Base-by-base conservation (phyloP, 768 basidiomycete species). In the Pulveroboletus ravenelii region DNA sequence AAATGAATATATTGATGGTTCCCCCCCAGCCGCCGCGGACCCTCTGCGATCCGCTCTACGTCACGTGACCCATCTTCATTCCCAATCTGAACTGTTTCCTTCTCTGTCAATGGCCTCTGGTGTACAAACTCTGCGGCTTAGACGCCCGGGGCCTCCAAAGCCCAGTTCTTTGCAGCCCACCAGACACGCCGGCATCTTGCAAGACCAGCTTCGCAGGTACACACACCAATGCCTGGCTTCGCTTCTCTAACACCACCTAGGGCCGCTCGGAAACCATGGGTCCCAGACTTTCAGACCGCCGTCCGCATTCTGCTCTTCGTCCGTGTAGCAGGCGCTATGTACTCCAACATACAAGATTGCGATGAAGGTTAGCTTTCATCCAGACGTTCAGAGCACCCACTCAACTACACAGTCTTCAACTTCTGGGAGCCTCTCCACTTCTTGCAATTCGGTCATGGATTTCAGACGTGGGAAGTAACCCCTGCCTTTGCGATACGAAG, bases 381-480 rank as follows among this genome's bases (percentile, higher is more conserved):
- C 27, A 35, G 13, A 13, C 7, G 12, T 32, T 3, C 23, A 45
- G 35, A 36, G 0, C 27, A 39, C 17, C 3, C 15, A 35, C 43
- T 50, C 34, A 52, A 35, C 31, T n/a, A 10, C 12, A 18, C 44
- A 99, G 96, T 96, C 12, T 99, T 85, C 78, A 99, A 99, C 71
- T 99, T 96, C 69, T 98, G 92, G 92, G 96, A 98, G 64, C 96
- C 96, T 17, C 72, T 99, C 14, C 96, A 99, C 71, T 94, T 93
- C 63, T 75, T 96, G 50, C 81, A 85, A 51, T 73, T 83, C 50
- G 92, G 91, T 23, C 76, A 84, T 53, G 96, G 89, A 8, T 97
- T 99, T 68, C 95, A 98, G 70, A 98, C 96, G 0, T 99, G 96
- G 96, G 96, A 99, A 65, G 81, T 90, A 6, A 89, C 93, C 9